phyloP scores from a whole-genome alignment of 345 rosid genomes.

The Luvunga scandens region DNA sequence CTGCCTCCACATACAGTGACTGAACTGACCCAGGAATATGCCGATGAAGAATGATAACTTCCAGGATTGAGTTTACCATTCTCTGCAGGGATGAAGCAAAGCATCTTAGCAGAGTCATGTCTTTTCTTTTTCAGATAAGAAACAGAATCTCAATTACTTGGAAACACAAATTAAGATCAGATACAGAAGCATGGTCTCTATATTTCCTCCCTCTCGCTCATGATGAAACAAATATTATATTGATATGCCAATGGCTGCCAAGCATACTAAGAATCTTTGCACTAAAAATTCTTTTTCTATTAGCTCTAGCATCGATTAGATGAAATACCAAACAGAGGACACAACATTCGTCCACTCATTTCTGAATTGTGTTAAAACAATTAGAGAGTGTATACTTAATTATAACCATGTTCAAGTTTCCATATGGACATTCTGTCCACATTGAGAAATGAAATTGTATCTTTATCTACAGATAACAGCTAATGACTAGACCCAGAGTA shows the following conservation, averaged over 20 bases:
- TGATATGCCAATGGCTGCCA: background rate
- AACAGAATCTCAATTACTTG: background rate
- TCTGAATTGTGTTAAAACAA: background rate
- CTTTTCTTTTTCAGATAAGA: background rate
- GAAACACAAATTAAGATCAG: background rate
- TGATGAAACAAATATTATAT: background rate
- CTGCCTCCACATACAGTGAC: conserved; percentile 75
- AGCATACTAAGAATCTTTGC: background rate
- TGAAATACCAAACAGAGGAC: too few species aligned
- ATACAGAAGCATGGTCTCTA: background rate
- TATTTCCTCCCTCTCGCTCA: background rate
- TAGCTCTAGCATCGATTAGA: background rate
- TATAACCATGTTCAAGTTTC: background rate
- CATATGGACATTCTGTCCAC: background rate
- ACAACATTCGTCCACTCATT: background rate
- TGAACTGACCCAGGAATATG: conserved; percentile 85
- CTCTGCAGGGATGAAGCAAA: conserved; percentile 33
- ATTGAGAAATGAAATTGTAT: background rate
- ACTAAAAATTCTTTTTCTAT: background rate
- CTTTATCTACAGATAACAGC: background rate
- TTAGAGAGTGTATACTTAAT: background rate
- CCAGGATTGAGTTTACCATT: conserved; percentile 33
- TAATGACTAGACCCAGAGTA: background rate
- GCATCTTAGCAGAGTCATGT: background rate
- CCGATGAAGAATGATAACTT: conserved; percentile 35